phyloP scores from a whole-genome alignment of 2,329 filamentous ascomycete species.

The Endoconidiophora laricicola region DNA sequence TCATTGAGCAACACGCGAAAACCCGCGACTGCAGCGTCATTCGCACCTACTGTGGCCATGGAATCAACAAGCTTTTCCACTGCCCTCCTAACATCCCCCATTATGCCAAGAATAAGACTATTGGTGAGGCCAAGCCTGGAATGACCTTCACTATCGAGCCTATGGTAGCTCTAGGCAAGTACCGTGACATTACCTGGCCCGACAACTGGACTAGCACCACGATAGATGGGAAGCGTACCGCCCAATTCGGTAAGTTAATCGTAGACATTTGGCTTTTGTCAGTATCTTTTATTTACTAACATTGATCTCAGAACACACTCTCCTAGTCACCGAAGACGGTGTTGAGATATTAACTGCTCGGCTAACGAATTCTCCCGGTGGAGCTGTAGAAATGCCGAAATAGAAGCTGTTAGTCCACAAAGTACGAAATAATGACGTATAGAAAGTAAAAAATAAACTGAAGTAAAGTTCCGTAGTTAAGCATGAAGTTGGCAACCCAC shows the following conservation, averaged over 20 bases:
- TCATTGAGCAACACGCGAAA: constrained; percentile 93
- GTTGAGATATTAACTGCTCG: constrained; percentile 69
- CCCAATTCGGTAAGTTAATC: constrained; percentile 62
- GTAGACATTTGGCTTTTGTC: background rate
- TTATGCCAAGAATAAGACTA: constrained; percentile 96
- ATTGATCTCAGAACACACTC: constrained; percentile 48
- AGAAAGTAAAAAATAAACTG: background rate
- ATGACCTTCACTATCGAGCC: constrained; percentile 99
- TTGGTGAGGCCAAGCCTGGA: constrained; percentile 81
- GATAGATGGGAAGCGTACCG: constrained; percentile 71
- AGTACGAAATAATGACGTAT: background rate
- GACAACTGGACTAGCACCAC: constrained; percentile 98
- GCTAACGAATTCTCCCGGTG: constrained; percentile 56
- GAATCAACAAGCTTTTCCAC: constrained; percentile 88
- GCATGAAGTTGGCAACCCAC: no score
- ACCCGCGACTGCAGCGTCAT: constrained; percentile 73
- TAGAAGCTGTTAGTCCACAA: background rate
- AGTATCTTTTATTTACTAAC: background rate
- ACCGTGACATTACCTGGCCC: constrained; percentile 90
- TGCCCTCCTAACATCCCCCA: constrained; percentile 87
- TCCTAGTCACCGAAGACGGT: constrained; percentile 68
- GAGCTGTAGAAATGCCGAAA: constrained; percentile 43
- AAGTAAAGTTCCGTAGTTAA: background rate
- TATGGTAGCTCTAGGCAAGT: constrained; percentile 87
- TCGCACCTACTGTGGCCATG: constrained; percentile 90